Evolutionary conservation across 148 eudicot genomes (phyloP), one percentile per base, ranked within the genome.

Genomic region (Linanthus parryae): DNA sequence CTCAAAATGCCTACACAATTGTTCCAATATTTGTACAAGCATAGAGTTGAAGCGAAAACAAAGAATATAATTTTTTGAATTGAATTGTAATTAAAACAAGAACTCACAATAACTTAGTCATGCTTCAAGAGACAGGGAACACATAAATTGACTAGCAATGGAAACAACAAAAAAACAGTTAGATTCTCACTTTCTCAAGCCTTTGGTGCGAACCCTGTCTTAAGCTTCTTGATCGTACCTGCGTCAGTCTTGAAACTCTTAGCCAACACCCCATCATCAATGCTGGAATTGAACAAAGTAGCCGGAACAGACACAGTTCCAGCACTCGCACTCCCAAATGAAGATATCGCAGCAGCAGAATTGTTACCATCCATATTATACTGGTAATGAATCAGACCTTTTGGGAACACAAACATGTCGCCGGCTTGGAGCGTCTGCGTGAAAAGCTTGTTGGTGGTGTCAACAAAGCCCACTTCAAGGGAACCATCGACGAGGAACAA

Each of bases 361-460:
- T 31, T 31, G 5, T 5, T 31, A 5, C 5, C 10, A 10, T 31
- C 35, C 5, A 5, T 31, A 19, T 52, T 11, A 3, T 5, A 23
- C 35, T 33, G 20, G 23, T 9, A 13, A 12, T 52, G 57, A 18
- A 35, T 12, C 5, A 52, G 57, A 9, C 57, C 57, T 36, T 52
- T 52, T 0, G 44, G 57, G 36, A 52, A 52, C 14, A 52, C 43
- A 37, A 52, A 52, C 43, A 52, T 52, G 31, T 52, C 57, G 2
- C 57, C 57, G 5, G 16, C 21, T 28, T 29, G 22, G 0, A 48
- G 36, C 8, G 52, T 48, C 5, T 48, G 37, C 8, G 17, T 48
- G 52, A 15, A 48, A 8, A 48, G 23, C 52, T 48, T 48, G 23
- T 48, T 48, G 5, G 52, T 29, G 3, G 52, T 48, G 3, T 48